These are phyloP conservation scores for Fusarium camptoceras DNA, from an alignment of 2,329 filamentous ascomycete species.

Conservation along the genomic window DNA sequence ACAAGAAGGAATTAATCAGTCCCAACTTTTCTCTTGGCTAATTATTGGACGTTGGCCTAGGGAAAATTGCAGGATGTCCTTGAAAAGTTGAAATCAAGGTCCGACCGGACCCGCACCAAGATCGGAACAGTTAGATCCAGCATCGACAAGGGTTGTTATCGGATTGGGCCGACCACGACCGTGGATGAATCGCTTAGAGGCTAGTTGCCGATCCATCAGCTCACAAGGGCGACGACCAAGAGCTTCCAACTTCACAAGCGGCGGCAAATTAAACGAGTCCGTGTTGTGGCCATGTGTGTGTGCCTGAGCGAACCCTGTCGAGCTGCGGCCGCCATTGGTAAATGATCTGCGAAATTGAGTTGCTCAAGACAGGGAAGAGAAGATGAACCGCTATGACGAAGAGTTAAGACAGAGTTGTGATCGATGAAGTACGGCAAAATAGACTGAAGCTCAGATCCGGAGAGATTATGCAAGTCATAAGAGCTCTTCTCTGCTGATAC, in stretches of 20 bases:
- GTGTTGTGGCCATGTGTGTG: conserved; percentile 1
- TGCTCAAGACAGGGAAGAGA: neutral
- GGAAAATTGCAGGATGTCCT: conserved; percentile 2
- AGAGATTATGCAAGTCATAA: conserved; percentile 19
- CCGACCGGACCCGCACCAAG: conserved; percentile 41
- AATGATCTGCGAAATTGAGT: conserved; percentile 30
- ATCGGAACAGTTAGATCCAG: conserved; percentile 45
- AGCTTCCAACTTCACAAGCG: conserved; percentile 26
- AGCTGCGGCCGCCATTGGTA: conserved; percentile 3
- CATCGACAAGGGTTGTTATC: conserved; percentile 41
- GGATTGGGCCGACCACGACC: conserved; percentile 45
- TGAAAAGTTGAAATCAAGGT: conserved; percentile 12
- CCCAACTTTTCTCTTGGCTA: conserved; percentile 8
- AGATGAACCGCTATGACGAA: neutral
- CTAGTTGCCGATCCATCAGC: conserved; percentile 47
- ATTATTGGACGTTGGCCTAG: neutral
- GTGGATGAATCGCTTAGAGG: conserved; percentile 40
- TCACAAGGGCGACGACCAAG: conserved; percentile 32
- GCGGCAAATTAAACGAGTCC: conserved; percentile 27
- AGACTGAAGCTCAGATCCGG: conserved; percentile 16
- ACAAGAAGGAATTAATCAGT: conserved; percentile 24
- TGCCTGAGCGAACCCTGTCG: conserved; percentile 30
- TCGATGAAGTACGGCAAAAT: neutral
- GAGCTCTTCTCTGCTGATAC: conserved; percentile 8
- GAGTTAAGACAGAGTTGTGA: neutral